These are phyloP conservation scores for Colletotrichum melonis DNA, from an alignment of 2,329 filamentous ascomycete genomes.

Conservation along the genomic window DNA sequence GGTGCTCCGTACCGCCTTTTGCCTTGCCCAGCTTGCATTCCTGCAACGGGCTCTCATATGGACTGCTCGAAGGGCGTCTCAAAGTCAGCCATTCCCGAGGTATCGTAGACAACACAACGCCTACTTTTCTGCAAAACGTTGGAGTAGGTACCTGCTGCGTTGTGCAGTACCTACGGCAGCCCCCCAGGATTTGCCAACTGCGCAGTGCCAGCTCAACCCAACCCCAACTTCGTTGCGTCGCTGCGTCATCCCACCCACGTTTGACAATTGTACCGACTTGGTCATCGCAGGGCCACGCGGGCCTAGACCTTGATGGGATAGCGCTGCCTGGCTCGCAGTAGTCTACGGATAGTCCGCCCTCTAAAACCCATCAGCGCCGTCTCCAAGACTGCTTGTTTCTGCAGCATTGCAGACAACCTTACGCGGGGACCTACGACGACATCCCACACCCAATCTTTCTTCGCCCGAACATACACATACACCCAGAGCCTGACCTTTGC, in stretches of 20 bases:
- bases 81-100: conserved; percentile 2
- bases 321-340: conserved; percentile 25
- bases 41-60: conserved; percentile 18
- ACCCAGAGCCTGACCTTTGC: conserved; percentile 19
- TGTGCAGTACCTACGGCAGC: background rate
- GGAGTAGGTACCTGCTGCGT: background rate
- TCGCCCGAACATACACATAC: conserved; percentile 3
- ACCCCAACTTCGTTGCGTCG: background rate
- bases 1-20: background rate
- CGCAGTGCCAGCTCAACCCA: conserved; percentile 2
- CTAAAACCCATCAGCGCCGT: conserved; percentile 23
- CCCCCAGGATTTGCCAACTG: conserved; percentile 3
- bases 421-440: conserved; percentile 8
- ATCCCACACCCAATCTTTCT: conserved; percentile 8
- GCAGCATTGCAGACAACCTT: conserved; percentile 16
- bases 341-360: conserved; percentile 21
- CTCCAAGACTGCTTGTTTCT: conserved; percentile 23
- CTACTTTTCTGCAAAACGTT: background rate
- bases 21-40: background rate
- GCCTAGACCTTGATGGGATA: conserved; percentile 31
- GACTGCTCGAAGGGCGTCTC: background rate
- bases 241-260: conserved; percentile 31
- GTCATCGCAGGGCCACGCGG: conserved; percentile 17
- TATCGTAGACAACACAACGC: conserved; percentile 1
- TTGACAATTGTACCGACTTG: conserved; percentile 25